Evolutionary conservation across 2,329 filamentous ascomycete species (phyloP), one percentile per base, ranked within the genome.

Genomic region (Rachicladosporium sp.): DNA sequence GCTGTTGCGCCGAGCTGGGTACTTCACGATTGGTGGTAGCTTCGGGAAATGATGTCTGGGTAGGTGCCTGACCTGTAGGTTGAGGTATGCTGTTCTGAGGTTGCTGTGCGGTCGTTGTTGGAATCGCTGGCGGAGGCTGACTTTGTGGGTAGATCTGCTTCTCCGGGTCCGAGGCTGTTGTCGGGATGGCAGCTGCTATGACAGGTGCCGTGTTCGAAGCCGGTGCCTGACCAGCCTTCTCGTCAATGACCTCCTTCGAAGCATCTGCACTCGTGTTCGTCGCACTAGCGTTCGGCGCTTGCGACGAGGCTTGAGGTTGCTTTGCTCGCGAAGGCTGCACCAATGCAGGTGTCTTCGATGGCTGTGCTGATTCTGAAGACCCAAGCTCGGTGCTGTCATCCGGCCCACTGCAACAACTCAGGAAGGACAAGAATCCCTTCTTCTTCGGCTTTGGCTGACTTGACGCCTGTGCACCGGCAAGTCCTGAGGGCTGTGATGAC

Each of bases 371-470:
- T 42, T 74, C 66, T 43, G 72, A 69, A 38, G 69, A 69, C 41
- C 64, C 67, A 35, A 74, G 69, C 36, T 74, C 61, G 4, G 74
- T 71, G 10, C 70, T 69, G 46, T 73, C 69, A 46, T 80, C 77
- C 37, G 78, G 75, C 32, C 76, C 69, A 40, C 68, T 70, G 57
- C 80, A 84, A 63, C 80, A 85, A 44, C 71, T 76, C 43, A 85
- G 66, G 40, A 84, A 70, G 8, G 64, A 56, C 8, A 69, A 50
- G 29, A 69, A 49, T 36, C 46, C 52, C 30, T 62, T 63, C 51
- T 65, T 66, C 50, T 62, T 66, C 43, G 57, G 60, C 43, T 55
- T 63, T 47, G 47, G 40, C 32, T 51, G 47, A 15, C 54, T 55
- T 40, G 54, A 51, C 23, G 54, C 48, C 11, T 53, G 43, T 21